These are phyloP conservation scores for Cladophialophora chaetospira DNA, from an alignment of 2,329 filamentous ascomycete genomes.

Conservation along the genomic window DNA sequence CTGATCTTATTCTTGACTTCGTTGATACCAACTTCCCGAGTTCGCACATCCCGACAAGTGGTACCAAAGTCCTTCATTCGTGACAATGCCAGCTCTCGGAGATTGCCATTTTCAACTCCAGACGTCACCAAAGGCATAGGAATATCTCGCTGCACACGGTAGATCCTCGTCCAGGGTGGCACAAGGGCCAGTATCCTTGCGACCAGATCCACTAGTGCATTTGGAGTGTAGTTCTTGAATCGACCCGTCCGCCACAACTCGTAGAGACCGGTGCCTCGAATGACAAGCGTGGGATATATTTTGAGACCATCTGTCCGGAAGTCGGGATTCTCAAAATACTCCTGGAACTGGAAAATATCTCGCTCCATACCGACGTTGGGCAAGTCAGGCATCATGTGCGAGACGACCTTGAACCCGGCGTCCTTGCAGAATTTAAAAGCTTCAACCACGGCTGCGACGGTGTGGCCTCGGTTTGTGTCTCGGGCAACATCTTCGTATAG, in stretches of 20 bases:
- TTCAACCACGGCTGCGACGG: slow-evolving; percentile 90
- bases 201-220: slow-evolving; percentile 91
- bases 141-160: slow-evolving; percentile 96
- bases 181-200: slow-evolving; percentile 94
- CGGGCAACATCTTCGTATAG: slow-evolving; percentile 98
- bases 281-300: slow-evolving; percentile 96
- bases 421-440: slow-evolving; percentile 98
- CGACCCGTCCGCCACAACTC: slow-evolving; percentile 95
- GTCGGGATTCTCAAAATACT: slow-evolving; percentile 95
- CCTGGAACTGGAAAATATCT: slow-evolving; percentile 92
- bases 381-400: slow-evolving; percentile 99
- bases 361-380: slow-evolving; percentile 98
- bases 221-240: slow-evolving; percentile 98
- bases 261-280: slow-evolving; percentile 92
- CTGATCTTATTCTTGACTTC: slow-evolving; percentile 99
- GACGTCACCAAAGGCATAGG: slow-evolving; percentile 99
- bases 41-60: slow-evolving; percentile 92
- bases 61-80: slow-evolving; percentile 99
- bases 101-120: slow-evolving; percentile 95
- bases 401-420: slow-evolving; percentile 97
- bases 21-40: slow-evolving; percentile 95
- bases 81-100: slow-evolving; percentile 89
- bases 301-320: slow-evolving; percentile 97
- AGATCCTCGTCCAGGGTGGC: slow-evolving; percentile 97
- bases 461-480: slow-evolving; percentile 96